A percentile compares a stretch with the other conserved stretches of the same genome.
Conservation (phyloP, 768 basidiomycete genomes). For the Pholiota microspora region DNA sequence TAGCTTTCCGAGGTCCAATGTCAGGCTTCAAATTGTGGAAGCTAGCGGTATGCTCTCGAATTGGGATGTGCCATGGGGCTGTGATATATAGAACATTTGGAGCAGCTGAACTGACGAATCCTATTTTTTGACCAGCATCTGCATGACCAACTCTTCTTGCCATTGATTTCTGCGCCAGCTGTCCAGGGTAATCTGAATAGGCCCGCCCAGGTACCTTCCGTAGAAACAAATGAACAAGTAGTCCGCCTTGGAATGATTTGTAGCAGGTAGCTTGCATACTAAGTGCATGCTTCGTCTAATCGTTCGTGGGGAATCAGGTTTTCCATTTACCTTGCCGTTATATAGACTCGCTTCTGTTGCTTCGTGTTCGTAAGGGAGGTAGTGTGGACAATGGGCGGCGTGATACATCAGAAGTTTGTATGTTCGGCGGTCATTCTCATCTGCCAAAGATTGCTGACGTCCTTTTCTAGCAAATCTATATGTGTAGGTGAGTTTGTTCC, state of each 20-base stretch:
- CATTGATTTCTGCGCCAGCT: too few species aligned
- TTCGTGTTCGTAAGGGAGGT: not conserved
- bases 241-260: not conserved
- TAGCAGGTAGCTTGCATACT: not conserved
- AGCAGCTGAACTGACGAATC: too few species aligned
- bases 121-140: too few species aligned
- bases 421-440: not conserved
- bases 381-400: not conserved
- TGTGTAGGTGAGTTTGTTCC: too few species aligned
- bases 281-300: not conserved
- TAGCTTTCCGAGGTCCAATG: not conserved
- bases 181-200: too few species aligned
- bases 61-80: too few species aligned
- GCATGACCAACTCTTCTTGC: too few species aligned
- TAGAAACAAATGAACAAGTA: not conserved
- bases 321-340: not conserved
- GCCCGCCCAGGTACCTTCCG: too few species aligned
- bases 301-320: not conserved
- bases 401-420: not conserved
- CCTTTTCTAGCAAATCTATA: too few species aligned
- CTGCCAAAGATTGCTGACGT: too few species aligned
- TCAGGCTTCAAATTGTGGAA: not conserved
- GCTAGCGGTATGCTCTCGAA: too few species aligned
- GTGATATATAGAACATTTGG: too few species aligned
- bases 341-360: not conserved